Conservation (phyloP, 2,329 filamentous ascomycete species). For the Escovopsis sp. region DNA sequence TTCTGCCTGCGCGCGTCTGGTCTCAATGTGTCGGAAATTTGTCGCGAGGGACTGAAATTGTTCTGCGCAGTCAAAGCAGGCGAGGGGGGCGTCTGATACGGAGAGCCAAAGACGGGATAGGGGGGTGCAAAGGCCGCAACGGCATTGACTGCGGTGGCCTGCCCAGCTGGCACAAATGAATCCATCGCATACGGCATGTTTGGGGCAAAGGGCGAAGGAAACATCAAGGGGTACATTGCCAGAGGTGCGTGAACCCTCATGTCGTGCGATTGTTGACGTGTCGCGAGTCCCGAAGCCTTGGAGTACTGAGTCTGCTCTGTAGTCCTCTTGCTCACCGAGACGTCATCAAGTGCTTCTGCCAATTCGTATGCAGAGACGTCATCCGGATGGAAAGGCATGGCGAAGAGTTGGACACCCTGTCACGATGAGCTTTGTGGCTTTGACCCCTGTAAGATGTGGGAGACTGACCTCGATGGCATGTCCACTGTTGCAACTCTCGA, state of each 20-base stretch:
- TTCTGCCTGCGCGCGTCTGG: conserved; percentile 32
- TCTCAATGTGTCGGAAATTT: conserved; percentile 18
- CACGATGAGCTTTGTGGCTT: background rate
- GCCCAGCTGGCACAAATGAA: conserved; percentile 7
- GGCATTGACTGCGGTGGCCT: conserved; percentile 9
- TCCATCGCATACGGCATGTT: conserved; percentile 17
- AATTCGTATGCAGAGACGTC: conserved; percentile 4
- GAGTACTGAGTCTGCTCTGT: conserved; percentile 5
- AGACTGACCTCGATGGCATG: conserved; percentile 13
- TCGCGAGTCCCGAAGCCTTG: conserved; percentile 1
- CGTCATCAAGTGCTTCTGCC: conserved; percentile 7
- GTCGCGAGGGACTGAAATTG: conserved; percentile 26
- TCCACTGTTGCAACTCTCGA: conserved; percentile 18
- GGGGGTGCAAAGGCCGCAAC: conserved; percentile 16
- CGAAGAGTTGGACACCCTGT: conserved; percentile 12
- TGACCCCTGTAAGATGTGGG: background rate
- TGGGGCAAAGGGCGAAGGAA: conserved; percentile 14
- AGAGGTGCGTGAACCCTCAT: conserved; percentile 12
- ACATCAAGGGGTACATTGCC: conserved; percentile 19
- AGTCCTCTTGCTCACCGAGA: conserved; percentile 8
- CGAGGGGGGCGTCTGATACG: conserved; percentile 18
- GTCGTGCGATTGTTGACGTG: conserved; percentile 4
- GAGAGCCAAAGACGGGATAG: conserved; percentile 15
- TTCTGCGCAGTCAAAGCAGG: conserved; percentile 19
- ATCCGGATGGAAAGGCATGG: conserved; percentile 8